Conservation (phyloP, 2,329 filamentous ascomycete species). For the Didymella arachidicola region DNA sequence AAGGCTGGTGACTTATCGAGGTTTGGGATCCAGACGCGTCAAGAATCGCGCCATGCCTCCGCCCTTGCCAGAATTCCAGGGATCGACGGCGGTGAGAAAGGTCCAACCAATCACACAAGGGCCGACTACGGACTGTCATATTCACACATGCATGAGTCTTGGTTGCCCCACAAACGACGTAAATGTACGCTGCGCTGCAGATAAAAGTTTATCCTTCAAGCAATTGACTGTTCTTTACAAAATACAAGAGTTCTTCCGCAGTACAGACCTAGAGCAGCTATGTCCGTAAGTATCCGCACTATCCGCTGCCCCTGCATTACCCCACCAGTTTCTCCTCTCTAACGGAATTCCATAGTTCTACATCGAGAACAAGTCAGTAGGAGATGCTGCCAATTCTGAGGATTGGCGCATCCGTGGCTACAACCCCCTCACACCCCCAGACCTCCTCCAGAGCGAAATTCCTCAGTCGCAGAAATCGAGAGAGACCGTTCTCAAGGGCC, state of each 20-base stretch:
- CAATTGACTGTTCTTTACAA: slow-evolving; percentile 8
- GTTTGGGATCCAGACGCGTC: slow-evolving; percentile 7
- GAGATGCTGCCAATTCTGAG: slow-evolving; percentile 58
- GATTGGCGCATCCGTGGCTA: slow-evolving; percentile 74
- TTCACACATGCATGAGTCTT: slow-evolving; percentile 40
- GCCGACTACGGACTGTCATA: slow-evolving; percentile 35
- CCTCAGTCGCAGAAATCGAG: slow-evolving; percentile 61
- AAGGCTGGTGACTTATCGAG: slow-evolving; percentile 11
- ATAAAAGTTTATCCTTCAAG: slow-evolving; percentile 14
- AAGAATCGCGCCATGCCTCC: slow-evolving; percentile 2
- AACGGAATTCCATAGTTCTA: slow-evolving; percentile 53
- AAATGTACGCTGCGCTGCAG: slow-evolving; percentile 16
- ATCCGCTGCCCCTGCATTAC: slow-evolving; percentile 7
- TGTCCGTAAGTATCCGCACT: slow-evolving; percentile 36
- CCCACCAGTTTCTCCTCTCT: slow-evolving; percentile 26
- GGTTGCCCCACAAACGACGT: slow-evolving; percentile 25
- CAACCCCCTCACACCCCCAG: slow-evolving; percentile 90
- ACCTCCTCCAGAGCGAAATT: slow-evolving; percentile 95
- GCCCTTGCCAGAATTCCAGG: not conserved
- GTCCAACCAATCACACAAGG: slow-evolving; percentile 34
- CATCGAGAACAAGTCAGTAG: slow-evolving; percentile 59
- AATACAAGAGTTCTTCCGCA: slow-evolving; percentile 9
- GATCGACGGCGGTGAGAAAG: slow-evolving; percentile 1
- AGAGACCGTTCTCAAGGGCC: slow-evolving; percentile 65
- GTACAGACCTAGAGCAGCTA: slow-evolving; percentile 21